Evolutionary conservation across 352 stramenopile species (phyloP), one percentile per base, ranked within the genome.

Genomic region (Phytophthora macrochlamydospora): DNA sequence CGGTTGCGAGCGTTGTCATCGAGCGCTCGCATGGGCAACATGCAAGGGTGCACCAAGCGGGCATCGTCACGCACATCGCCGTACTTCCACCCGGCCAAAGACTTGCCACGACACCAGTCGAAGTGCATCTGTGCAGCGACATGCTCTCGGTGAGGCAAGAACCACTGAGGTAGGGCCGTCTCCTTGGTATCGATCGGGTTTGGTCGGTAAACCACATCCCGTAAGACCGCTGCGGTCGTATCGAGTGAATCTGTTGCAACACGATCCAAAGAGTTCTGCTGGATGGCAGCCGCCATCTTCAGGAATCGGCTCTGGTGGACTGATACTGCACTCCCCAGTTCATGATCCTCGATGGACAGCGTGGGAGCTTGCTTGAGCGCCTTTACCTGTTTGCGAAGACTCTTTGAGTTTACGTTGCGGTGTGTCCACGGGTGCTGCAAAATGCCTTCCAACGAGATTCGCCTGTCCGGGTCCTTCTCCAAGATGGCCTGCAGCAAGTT

Each of bases 401-500:
- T 72, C 67, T 87, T 88, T 7, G 75, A 78, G 65, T 88, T 67
- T 24, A 85, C 73, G 43, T 86, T 74, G 43, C 81, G 81, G 58
- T 87, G 70, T 6, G 88, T 78, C 91, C 91, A 97, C 2, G 57
- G 56, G 56, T 97, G 91, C 14, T 71, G 48, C 11, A 92, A 64
- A 24, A 97, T 93, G 5, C 69, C 73, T 11, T 88, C 79, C 12
- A 96, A 62, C 1, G 74, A 76, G 6, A 93, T 76, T 24, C 91
- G 83, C 59, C 79, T 83, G 33, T 83, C 68, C 1, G 91, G 86
- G 56, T 97, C 72, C 30, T 90, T 95, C 40, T 90, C 79, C 5
- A 98, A 69, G 7, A 97, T 91, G 0, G 44, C 44, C 8, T 52
- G 43, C 7, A 97, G 67, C 49, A 97, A 67, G 48, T 96, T 82